Evolutionary conservation across 2,329 filamentous ascomycete genomes (phyloP).

Genomic region (Akanthomyces dipterigenus): DNA sequence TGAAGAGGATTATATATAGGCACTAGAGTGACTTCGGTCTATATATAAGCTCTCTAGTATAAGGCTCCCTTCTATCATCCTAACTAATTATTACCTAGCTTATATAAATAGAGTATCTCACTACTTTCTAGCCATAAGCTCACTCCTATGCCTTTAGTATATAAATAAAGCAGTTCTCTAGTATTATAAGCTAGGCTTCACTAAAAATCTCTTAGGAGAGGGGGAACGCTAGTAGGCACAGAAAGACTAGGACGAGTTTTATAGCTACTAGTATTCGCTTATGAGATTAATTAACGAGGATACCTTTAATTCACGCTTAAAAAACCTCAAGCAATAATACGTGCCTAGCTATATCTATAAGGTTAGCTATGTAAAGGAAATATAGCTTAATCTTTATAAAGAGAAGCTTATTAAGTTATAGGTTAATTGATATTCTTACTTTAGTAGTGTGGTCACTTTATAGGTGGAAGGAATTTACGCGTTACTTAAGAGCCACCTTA

Average conservation of each 20-base stretch:
- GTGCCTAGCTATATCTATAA: slow-evolving; percentile 12
- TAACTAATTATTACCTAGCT: too few species aligned
- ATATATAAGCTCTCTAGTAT: slow-evolving; percentile 12
- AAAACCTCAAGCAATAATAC: slow-evolving; percentile 15
- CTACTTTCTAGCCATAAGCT: too few species aligned
- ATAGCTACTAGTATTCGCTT: slow-evolving; percentile 14
- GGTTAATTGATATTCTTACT: slow-evolving; percentile 16
- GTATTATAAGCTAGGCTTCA: too few species aligned
- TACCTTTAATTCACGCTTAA: slow-evolving; percentile 13
- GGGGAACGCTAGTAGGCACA: neutral
- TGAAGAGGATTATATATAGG: slow-evolving; percentile 15
- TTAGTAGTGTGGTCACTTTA: slow-evolving; percentile 15
- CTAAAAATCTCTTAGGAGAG: neutral
- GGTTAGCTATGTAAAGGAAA: slow-evolving; percentile 15
- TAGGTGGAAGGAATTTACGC: slow-evolving; percentile 14
- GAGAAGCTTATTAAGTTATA: slow-evolving; percentile 17
- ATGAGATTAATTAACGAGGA: slow-evolving; percentile 13
- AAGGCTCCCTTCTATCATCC: slow-evolving; percentile 14
- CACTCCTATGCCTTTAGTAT: too few species aligned
- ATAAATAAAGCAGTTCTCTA: too few species aligned
- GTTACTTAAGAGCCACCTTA: too few species aligned
- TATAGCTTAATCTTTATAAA: slow-evolving; percentile 16
- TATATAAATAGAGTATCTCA: too few species aligned
- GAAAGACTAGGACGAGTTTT: slow-evolving; percentile 15
- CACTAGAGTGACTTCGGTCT: slow-evolving; percentile 12